Conservation (phyloP, 108 stramenopile species). For the Mediolabrus comicus region DNA sequence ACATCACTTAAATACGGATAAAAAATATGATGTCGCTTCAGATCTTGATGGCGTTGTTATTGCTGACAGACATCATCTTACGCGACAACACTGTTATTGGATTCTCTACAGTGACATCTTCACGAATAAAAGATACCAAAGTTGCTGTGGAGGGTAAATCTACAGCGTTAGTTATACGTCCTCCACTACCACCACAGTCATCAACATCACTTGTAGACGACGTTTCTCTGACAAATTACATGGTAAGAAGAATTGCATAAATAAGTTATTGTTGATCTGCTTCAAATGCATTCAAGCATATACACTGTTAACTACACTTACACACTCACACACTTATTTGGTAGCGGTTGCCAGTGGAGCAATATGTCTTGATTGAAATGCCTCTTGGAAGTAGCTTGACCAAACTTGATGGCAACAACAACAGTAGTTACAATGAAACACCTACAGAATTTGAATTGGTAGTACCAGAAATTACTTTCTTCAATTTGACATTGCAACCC, state of each 20-base stretch:
- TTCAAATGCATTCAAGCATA: too few species aligned
- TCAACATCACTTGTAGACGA: not conserved
- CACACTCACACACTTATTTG: too few species aligned
- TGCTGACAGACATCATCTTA: not conserved
- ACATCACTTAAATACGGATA: conserved; percentile 51
- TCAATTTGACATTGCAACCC: conserved; percentile 33
- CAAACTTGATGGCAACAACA: not conserved
- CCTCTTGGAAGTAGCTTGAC: conserved; percentile 37
- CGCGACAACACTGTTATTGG: conserved; percentile 2
- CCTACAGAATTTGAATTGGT: conserved; percentile 39
- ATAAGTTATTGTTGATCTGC: too few species aligned
- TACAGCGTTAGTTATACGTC: conserved; percentile 7
- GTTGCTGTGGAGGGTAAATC: conserved; percentile 24
- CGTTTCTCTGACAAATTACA: conserved; percentile 40
- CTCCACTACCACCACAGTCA: conserved; percentile 22
- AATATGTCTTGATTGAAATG: conserved; percentile 50
- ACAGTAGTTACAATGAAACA: not conserved
- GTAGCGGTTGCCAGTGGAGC: conserved; percentile 45
- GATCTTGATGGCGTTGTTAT: not conserved
- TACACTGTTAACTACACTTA: too few species aligned
- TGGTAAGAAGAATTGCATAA: too few species aligned
- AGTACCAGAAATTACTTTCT: conserved; percentile 43
- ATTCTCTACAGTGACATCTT: conserved; percentile 1
- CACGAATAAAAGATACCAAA: conserved; percentile 28
- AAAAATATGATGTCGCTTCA: not conserved